These are phyloP conservation scores for Entophlyctis luteolus DNA, from an alignment of 192 early-diverging fungal species.

Conservation along the genomic window DNA sequence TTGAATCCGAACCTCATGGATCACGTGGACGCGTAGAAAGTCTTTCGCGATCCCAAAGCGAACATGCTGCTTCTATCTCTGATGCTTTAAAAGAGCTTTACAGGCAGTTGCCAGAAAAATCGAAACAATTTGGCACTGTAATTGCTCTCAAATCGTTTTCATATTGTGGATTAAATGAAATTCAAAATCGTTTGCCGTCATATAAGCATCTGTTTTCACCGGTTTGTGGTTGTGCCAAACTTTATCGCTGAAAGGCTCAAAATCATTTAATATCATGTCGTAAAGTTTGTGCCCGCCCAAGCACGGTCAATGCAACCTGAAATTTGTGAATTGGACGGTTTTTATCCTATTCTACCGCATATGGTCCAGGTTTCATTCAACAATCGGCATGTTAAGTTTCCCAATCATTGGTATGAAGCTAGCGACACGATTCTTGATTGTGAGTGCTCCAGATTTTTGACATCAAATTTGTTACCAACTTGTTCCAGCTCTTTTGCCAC, in stretches of 20 bases:
- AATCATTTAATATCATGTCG: background rate
- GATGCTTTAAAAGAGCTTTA: constrained; percentile 8
- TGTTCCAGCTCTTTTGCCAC: constrained; percentile 28
- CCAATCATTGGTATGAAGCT: constrained; percentile 36
- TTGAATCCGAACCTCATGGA: constrained; percentile 21
- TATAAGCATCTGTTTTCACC: constrained; percentile 50
- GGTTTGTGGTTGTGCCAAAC: constrained; percentile 22
- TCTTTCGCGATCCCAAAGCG: background rate
- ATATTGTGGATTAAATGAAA: constrained; percentile 41
- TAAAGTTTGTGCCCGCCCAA: background rate
- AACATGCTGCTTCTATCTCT: background rate
- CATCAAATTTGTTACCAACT: constrained; percentile 21
- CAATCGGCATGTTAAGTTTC: constrained; percentile 24
- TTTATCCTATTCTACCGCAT: constrained; percentile 42
- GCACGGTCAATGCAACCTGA: background rate
- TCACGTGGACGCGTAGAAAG: background rate
- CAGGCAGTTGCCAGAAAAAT: background rate
- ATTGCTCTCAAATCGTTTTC: constrained; percentile 25
- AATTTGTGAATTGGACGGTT: constrained; percentile 50
- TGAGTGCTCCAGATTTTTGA: background rate
- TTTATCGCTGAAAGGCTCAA: background rate
- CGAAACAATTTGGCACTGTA: background rate
- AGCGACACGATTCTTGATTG: background rate
- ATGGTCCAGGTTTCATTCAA: background rate
- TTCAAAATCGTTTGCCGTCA: constrained; percentile 43